Percentiles rank a stretch among this genome's conserved stretches.
Conservation (phyloP, 2,329 filamentous ascomycete species). For the Fonsecaea pugnacius region DNA sequence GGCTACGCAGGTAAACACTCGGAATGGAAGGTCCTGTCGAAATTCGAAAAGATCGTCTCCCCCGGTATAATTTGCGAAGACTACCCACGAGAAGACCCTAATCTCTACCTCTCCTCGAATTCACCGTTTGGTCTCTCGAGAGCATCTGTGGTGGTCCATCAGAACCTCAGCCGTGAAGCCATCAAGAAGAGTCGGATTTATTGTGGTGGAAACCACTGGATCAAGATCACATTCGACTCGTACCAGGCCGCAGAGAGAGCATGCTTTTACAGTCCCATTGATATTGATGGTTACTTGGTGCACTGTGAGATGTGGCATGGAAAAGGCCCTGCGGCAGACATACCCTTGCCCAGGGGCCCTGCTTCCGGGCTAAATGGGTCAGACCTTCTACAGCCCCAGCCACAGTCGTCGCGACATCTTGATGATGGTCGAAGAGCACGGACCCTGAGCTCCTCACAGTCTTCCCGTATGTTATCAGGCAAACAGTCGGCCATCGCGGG, state of each 20-base stretch:
- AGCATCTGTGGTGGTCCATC: conserved; percentile 61
- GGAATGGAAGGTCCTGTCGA: conserved; percentile 83
- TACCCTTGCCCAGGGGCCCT: conserved; percentile 60
- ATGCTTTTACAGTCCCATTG: conserved; percentile 71
- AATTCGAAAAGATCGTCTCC: conserved; percentile 73
- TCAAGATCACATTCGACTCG: conserved; percentile 81
- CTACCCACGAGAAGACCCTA: conserved; percentile 83
- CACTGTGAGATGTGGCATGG: conserved; percentile 73
- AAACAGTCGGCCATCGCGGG: conserved; percentile 38
- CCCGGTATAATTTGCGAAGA: conserved; percentile 84
- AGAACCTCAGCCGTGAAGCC: conserved; percentile 70
- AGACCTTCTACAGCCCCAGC: conserved; percentile 15
- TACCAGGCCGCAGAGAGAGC: conserved; percentile 72
- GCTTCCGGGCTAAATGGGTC: conserved; percentile 10
- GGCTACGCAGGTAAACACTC: conserved; percentile 73
- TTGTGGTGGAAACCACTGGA: conserved; percentile 87
- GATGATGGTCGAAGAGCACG: conserved; percentile 31
- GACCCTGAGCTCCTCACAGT: conserved; percentile 42
- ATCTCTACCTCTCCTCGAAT: conserved; percentile 71
- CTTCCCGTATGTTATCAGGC: conserved; percentile 41
- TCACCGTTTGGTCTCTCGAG: conserved; percentile 32
- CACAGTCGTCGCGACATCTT: neutral
- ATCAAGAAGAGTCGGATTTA: conserved; percentile 79
- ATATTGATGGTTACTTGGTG: conserved; percentile 71
- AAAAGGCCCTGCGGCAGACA: conserved; percentile 66